These are phyloP conservation scores for Aspergillus costaricaensis DNA, from an alignment of 2,329 filamentous ascomycete genomes.

Conservation along the genomic window DNA sequence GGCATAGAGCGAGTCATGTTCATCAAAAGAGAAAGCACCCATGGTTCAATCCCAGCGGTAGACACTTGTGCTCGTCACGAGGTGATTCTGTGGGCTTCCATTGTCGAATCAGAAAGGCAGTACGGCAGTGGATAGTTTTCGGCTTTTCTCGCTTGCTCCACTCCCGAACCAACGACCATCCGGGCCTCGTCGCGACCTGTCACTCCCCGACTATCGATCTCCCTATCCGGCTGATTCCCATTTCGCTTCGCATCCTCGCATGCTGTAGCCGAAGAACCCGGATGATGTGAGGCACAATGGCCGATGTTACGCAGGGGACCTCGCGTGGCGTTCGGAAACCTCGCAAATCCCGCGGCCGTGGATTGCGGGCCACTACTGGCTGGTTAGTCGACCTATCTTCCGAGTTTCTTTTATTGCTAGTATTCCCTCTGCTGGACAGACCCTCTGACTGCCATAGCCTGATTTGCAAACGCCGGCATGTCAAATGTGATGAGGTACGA, in stretches of 20 bases:
- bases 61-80: neutral
- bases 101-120: neutral
- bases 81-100: neutral
- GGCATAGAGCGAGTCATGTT: conserved; percentile 19
- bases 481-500: conserved; percentile 34
- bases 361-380: conserved; percentile 31
- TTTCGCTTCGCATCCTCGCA: conserved; percentile 1
- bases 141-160: conserved; percentile 9
- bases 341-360: conserved; percentile 32
- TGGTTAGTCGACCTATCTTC: conserved; percentile 24
- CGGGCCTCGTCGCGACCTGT: conserved; percentile 13
- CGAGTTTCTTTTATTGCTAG: conserved; percentile 6
- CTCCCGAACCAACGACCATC: neutral
- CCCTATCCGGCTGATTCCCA: neutral
- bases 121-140: conserved; percentile 1
- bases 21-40: neutral
- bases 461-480: conserved; percentile 32
- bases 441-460: conserved; percentile 20
- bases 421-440: neutral
- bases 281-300: conserved; percentile 14
- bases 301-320: conserved; percentile 8
- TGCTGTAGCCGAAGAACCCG: neutral
- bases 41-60: neutral
- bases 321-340: conserved; percentile 16
- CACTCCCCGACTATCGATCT: neutral